A percentile compares a stretch with the other conserved stretches of the same genome.
Conservation (phyloP, 1,284 basidiomycete species). For the Agaricales sp. region DNA sequence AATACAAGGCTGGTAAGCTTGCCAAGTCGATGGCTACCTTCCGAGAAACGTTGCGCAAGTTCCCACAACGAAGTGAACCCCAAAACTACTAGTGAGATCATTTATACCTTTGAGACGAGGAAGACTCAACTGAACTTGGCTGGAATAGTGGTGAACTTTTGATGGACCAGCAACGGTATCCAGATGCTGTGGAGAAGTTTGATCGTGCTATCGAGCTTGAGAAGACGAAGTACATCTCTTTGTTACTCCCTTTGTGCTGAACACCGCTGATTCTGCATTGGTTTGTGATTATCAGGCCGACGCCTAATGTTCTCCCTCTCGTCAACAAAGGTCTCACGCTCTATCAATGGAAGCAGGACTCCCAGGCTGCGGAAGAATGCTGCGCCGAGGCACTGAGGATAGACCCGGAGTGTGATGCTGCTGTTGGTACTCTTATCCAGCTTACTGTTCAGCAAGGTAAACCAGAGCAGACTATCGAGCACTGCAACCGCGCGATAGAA, state of each 20-base stretch:
- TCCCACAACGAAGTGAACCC: slow-evolving; percentile 79
- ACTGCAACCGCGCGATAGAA: slow-evolving; percentile 81
- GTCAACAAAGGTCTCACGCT: slow-evolving; percentile 97
- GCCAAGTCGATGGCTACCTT: slow-evolving; percentile 86
- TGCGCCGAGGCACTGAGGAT: slow-evolving; percentile 83
- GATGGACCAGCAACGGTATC: slow-evolving; percentile 85
- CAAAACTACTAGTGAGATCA: slow-evolving; percentile 81
- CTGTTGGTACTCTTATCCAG: slow-evolving; percentile 93
- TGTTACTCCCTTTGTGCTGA: slow-evolving; percentile 4
- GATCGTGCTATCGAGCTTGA: slow-evolving; percentile 90
- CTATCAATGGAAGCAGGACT: slow-evolving; percentile 95
- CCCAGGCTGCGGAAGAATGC: slow-evolving; percentile 72
- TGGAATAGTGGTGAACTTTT: slow-evolving; percentile 81
- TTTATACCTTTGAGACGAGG: not conserved
- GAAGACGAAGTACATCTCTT: slow-evolving; percentile 49
- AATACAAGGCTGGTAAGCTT: slow-evolving; percentile 83
- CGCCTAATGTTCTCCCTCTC: slow-evolving; percentile 83
- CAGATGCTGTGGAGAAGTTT: slow-evolving; percentile 92
- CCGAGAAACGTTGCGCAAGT: slow-evolving; percentile 69
- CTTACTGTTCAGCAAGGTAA: slow-evolving; percentile 87
- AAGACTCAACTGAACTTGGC: not conserved
- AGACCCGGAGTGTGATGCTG: slow-evolving; percentile 94
- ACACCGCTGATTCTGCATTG: slow-evolving; percentile 3
- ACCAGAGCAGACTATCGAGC: slow-evolving; percentile 78
- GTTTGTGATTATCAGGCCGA: slow-evolving; percentile 26